Base-by-base conservation (phyloP, 2,329 filamentous ascomycete genomes). In the Ceratocystis ficicola region DNA sequence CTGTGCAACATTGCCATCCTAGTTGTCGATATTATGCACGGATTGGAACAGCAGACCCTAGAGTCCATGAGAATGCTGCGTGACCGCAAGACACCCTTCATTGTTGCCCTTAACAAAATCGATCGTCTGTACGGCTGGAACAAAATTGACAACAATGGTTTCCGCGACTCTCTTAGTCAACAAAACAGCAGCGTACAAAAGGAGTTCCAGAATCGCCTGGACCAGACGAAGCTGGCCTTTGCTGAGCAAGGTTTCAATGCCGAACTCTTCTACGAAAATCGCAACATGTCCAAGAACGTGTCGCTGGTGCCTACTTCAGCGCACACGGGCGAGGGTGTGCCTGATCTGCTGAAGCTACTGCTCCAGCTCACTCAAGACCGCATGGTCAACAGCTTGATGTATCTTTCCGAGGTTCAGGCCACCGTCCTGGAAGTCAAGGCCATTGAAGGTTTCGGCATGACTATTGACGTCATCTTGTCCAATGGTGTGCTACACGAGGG, bases 11-110 rank as follows among this genome's bases (percentile, higher is more conserved):
- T 99, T 78, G 94, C 94, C 72, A 99, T 99, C 74, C 80, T 99
- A 70, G 95, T 99, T 52, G 93, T 99, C 71, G 94, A 99, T 80
- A 99, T 99, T 73, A 97, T 99, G 94, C 94, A 99, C 83, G 95
- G 95, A 74, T 84, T 99, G 60, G 94, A 99, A 77, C 93, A 88
- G 20, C 94, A 99, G 77, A 99, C 94, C 17, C 82, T 97, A 41
- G 95, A 99, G 77, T 99, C 94, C 1, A 97, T 99, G 90, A 88
- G 86, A 71, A 80, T 99, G 69, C 85, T 99, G 64, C 85, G 93
- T 73, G 93, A 96, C 72, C 85, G 90, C 72, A 95, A 94, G 78
- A 99, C 94, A 25, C 94, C 94, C 4, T 99, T 99, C 79, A 95
- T 99, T 71, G 95, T 99, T 50, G 95, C 95, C 1, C 81, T 99